A percentile compares a stretch with the other conserved stretches of the same genome.
Evolutionary conservation across 306 rosid species (phyloP).

Genomic region (Acacia crassicarpa): DNA sequence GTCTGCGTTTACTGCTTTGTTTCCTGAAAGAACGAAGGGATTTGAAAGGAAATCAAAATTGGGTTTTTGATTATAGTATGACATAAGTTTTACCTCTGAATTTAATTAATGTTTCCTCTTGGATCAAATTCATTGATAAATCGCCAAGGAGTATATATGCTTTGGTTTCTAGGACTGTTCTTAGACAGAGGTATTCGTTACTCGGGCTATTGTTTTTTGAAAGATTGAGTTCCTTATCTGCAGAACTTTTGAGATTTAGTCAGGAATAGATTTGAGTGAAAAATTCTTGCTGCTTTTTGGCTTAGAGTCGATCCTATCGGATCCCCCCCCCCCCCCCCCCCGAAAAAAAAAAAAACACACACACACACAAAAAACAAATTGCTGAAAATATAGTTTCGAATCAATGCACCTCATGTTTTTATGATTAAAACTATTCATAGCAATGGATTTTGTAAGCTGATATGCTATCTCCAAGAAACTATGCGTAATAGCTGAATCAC

Average conservation of each 20-base stretch:
- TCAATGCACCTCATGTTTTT: neutral
- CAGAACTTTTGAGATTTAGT: neutral
- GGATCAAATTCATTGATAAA: conserved; percentile 5
- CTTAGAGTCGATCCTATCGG: neutral
- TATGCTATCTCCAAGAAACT: neutral
- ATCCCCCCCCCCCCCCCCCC: neutral
- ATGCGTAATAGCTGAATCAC: neutral
- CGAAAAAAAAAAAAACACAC: no score
- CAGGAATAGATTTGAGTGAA: neutral
- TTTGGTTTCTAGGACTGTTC: neutral
- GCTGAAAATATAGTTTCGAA: neutral
- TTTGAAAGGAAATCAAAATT: neutral
- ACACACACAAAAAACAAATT: neutral
- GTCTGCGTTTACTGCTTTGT: conserved; percentile 30
- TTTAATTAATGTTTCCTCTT: neutral
- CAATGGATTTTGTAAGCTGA: conserved; percentile 5
- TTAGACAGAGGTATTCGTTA: neutral
- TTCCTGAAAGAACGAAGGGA: conserved; percentile 12
- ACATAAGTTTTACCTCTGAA: neutral
- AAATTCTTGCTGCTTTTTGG: neutral
- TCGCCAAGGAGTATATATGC: neutral
- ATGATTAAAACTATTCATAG: neutral
- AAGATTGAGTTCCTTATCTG: neutral
- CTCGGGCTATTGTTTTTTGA: neutral
- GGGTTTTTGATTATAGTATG: neutral